A percentile compares a stretch with the other conserved stretches of the same genome.
Evolutionary conservation across 805 yeast genomes (phyloP).

Genomic region (Lipomyces starkeyi): DNA sequence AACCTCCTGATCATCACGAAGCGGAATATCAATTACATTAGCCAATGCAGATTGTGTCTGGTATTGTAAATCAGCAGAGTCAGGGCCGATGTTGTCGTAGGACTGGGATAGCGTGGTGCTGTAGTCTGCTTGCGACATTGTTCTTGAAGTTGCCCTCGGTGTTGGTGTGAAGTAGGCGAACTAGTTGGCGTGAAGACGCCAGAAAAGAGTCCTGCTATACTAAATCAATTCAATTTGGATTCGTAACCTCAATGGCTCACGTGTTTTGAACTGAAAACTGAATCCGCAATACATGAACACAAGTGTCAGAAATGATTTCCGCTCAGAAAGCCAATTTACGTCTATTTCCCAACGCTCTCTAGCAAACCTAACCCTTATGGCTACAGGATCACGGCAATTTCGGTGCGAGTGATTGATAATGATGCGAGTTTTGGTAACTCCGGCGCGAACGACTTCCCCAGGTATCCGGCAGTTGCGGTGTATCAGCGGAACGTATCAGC

Average conservation of each 20-base stretch:
- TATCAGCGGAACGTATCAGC: not conserved
- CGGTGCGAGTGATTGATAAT: no score
- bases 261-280: not conserved
- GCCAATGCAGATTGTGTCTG: conserved; percentile 13
- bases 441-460: no score
- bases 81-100: conserved; percentile 19
- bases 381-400: not conserved
- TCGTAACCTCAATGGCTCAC: not conserved
- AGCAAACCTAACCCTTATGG: not conserved
- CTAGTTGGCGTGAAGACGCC: not conserved
- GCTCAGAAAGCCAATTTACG: not conserved
- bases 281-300: not conserved
- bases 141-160: not conserved
- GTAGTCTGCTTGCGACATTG: not conserved
- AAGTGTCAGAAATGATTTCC: not conserved
- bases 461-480: not conserved
- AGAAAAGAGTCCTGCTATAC: not conserved
- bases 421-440: no score
- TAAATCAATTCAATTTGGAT: not conserved
- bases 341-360: not conserved
- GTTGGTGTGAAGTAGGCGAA: not conserved
- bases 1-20: conserved; percentile 77
- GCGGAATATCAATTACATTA: conserved; percentile 69
- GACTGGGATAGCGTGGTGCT: not conserved
- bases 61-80: not conserved